Percentiles rank a stretch among this genome's conserved stretches.
These are phyloP conservation scores for Hypoxylon fragiforme DNA, from an alignment of 495 filamentous ascomycete species.

Conservation along the genomic window DNA sequence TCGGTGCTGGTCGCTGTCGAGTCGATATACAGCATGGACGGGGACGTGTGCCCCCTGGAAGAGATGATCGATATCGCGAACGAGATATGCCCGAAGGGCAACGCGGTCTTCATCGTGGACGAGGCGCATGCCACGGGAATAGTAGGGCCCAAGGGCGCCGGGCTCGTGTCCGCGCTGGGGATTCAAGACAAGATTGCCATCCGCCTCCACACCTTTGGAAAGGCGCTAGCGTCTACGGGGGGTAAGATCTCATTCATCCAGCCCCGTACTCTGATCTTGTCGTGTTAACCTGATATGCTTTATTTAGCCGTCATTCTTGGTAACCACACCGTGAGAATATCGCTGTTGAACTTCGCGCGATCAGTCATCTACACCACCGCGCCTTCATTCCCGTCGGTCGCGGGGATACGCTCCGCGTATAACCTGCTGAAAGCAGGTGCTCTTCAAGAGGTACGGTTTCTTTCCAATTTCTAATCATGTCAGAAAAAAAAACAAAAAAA, in stretches of 20 bases:
- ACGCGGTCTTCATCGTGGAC: conserved; percentile 64
- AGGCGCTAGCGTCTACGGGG: conserved; percentile 62
- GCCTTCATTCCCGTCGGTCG: conserved; percentile 52
- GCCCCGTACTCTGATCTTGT: neutral
- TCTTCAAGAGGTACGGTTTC: conserved; percentile 48
- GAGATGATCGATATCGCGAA: conserved; percentile 59
- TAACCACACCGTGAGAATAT: conserved; percentile 35
- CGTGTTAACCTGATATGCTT: neutral
- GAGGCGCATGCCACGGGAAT: conserved; percentile 68
- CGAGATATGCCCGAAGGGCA: conserved; percentile 51
- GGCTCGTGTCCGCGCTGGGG: conserved; percentile 60
- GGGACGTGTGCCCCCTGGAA: conserved; percentile 61
- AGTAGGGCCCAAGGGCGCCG: conserved; percentile 57
- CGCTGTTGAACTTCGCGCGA: conserved; percentile 51
- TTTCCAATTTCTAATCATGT: too few relatives aligned
- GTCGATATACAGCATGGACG: conserved; percentile 72
- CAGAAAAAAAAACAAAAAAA: too few relatives aligned
- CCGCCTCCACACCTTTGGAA: conserved; percentile 56
- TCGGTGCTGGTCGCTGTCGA: conserved; percentile 59
- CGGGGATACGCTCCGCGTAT: conserved; percentile 51
- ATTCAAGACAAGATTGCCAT: conserved; percentile 59
- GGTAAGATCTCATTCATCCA: conserved; percentile 47
- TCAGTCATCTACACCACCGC: conserved; percentile 55
- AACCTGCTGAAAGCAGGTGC: conserved; percentile 44
- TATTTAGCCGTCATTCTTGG: conserved; percentile 42